Conservation (phyloP, 345 rosid species). For the Triadica sebifera region DNA sequence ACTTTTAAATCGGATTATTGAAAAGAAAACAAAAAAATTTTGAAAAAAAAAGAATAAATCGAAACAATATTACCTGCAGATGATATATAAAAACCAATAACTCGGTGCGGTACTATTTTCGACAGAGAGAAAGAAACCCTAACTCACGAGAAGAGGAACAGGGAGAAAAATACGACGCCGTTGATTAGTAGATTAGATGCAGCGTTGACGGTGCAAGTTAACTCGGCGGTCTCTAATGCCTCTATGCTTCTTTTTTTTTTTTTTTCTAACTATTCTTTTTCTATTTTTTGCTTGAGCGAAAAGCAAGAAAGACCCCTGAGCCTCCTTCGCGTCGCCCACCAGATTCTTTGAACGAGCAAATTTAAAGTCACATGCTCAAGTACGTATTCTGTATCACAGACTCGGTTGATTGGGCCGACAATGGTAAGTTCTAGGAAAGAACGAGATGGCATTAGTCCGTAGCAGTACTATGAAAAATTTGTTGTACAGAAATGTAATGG, state of each 20-base stretch:
- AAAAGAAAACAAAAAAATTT: not conserved
- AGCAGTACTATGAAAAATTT: too few relatives aligned
- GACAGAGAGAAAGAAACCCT: conserved; percentile 9
- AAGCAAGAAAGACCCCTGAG: conserved; percentile 16
- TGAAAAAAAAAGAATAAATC: not conserved
- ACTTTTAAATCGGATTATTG: not conserved
- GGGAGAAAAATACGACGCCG: conserved; percentile 13
- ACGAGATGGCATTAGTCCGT: not conserved
- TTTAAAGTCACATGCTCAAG: not conserved
- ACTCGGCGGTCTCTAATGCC: conserved; percentile 16
- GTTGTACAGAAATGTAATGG: too few relatives aligned
- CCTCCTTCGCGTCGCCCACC: not conserved
- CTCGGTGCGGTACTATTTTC: conserved; percentile 1
- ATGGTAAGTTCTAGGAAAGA: not conserved
- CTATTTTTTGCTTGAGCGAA: not conserved
- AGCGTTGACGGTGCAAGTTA: conserved; percentile 17
- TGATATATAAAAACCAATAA: not conserved
- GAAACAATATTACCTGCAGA: conserved; percentile 18
- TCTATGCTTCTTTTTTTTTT: not conserved
- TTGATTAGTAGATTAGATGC: not conserved
- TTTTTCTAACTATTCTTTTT: not conserved
- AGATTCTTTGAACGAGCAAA: not conserved
- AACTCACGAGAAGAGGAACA: conserved; percentile 17
- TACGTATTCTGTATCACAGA: not conserved
- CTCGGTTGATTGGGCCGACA: too few relatives aligned